These are phyloP conservation scores for Ophiostoma ulmi DNA, from an alignment of 2,329 filamentous ascomycete genomes.

Conservation along the genomic window DNA sequence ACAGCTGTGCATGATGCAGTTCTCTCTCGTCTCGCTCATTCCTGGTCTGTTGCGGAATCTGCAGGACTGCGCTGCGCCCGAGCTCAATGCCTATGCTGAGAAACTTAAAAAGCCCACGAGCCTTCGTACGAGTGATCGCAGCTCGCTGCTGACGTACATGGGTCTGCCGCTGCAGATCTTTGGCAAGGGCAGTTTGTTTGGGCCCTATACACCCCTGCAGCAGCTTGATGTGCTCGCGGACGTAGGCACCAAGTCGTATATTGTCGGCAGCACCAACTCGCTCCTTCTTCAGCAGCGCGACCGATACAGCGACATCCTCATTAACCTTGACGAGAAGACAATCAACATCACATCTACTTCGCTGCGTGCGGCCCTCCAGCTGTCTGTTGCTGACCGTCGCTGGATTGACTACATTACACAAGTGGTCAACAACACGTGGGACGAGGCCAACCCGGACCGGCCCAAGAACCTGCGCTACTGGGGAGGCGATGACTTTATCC, in stretches of 20 bases:
- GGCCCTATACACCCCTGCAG: conserved; percentile 92
- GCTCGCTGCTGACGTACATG: conserved; percentile 87
- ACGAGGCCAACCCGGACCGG: conserved; percentile 77
- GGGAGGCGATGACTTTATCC: conserved; percentile 94
- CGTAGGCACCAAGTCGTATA: conserved; percentile 90
- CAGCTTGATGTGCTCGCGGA: conserved; percentile 88
- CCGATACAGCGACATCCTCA: conserved; percentile 89
- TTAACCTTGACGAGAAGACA: conserved; percentile 87
- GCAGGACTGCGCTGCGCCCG: conserved; percentile 94
- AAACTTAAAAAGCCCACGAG: conserved; percentile 72
- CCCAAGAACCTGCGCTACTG: conserved; percentile 95
- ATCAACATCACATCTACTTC: conserved; percentile 79
- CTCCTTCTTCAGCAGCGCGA: conserved; percentile 90
- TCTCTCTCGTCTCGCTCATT: conserved; percentile 91
- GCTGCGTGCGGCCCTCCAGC: conserved; percentile 65
- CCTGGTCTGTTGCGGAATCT: conserved; percentile 84
- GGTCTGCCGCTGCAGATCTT: conserved; percentile 92
- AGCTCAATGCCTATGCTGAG: conserved; percentile 76
- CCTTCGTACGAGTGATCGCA: conserved; percentile 84
- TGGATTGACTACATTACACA: conserved; percentile 97
- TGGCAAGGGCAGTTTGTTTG: conserved; percentile 86
- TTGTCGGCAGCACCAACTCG: conserved; percentile 95
- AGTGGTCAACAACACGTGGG: conserved; percentile 93
- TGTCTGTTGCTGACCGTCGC: conserved; percentile 81
- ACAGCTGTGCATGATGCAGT: conserved; percentile 95